Evolutionary conservation across 2,329 filamentous ascomycete genomes (phyloP).

Genomic region (Raffaelea albimanens): DNA sequence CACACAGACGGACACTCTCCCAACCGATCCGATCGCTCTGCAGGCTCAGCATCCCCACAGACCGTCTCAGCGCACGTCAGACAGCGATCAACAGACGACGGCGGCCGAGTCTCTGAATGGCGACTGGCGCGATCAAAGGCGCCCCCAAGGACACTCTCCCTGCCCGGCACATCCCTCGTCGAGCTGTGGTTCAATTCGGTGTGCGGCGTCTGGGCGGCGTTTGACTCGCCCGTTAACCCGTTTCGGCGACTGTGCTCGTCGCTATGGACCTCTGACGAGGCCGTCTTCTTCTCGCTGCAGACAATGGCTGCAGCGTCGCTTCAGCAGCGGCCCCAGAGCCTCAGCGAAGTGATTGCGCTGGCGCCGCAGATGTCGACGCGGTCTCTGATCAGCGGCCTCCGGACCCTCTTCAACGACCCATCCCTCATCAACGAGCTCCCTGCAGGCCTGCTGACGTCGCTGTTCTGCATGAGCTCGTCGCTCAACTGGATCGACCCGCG

Average conservation of each 20-base stretch:
- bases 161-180: conserved; percentile 20
- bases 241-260: conserved; percentile 28
- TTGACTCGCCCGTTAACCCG: conserved; percentile 27
- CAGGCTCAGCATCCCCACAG: too few species aligned
- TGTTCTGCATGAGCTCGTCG: conserved; percentile 30
- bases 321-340: conserved; percentile 23
- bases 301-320: conserved; percentile 31
- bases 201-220: conserved; percentile 30
- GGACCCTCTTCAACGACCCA: conserved; percentile 15
- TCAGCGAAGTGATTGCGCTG: conserved; percentile 23
- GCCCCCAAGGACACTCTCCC: too few species aligned
- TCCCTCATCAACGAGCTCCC: conserved; percentile 16
- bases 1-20: too few species aligned
- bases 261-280: conserved; percentile 25
- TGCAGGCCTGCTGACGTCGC: conserved; percentile 24
- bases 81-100: too few species aligned
- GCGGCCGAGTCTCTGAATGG: too few species aligned
- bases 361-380: conserved; percentile 25
- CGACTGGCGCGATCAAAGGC: too few species aligned
- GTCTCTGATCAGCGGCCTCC: conserved; percentile 24
- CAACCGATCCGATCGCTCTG: too few species aligned
- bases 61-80: too few species aligned
- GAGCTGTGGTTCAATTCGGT: conserved; percentile 30
- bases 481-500: conserved; percentile 29
- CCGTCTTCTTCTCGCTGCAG: conserved; percentile 28